Evolutionary conservation across 2,329 filamentous ascomycete genomes (phyloP).

Genomic region (Cladobotryum mycophilum): DNA sequence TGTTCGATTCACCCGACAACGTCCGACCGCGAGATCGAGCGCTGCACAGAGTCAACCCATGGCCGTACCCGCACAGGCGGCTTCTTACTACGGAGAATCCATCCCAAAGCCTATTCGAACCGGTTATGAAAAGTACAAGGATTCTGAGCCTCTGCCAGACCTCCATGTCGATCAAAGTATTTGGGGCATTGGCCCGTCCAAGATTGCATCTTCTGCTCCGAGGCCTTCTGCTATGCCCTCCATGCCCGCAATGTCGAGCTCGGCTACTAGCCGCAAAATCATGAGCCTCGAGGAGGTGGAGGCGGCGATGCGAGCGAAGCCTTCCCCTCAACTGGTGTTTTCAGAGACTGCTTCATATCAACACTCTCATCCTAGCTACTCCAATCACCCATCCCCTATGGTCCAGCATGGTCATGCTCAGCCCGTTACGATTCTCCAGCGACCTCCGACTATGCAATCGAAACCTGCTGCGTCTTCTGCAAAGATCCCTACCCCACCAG

Average conservation of each 20-base stretch:
- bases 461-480: constrained; percentile 35
- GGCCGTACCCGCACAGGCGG: constrained; percentile 21
- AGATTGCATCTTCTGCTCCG: constrained; percentile 28
- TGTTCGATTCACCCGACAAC: constrained; percentile 70
- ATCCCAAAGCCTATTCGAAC: constrained; percentile 57
- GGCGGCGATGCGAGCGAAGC: constrained; percentile 72
- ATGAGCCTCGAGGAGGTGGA: constrained; percentile 97
- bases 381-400: constrained; percentile 15
- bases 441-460: constrained; percentile 39
- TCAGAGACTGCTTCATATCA: constrained; percentile 25
- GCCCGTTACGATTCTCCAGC: constrained; percentile 50
- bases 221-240: constrained; percentile 14
- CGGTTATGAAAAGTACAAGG: constrained; percentile 88
- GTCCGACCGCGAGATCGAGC: constrained; percentile 44
- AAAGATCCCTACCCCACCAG: constrained; percentile 20
- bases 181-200: constrained; percentile 69
- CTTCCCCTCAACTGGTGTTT: constrained; percentile 34
- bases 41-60: constrained; percentile 29
- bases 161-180: constrained; percentile 89
- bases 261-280: constrained; percentile 58
- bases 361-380: constrained; percentile 21
- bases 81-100: constrained; percentile 39
- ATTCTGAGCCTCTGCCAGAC: constrained; percentile 78
- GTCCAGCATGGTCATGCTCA: constrained; percentile 35
- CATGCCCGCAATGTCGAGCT: constrained; percentile 18